Percentiles rank a stretch among this genome's conserved stretches.
These are phyloP conservation scores for Neonectria neomacrospora DNA, from an alignment of 2,329 filamentous ascomycete species.

Conservation along the genomic window DNA sequence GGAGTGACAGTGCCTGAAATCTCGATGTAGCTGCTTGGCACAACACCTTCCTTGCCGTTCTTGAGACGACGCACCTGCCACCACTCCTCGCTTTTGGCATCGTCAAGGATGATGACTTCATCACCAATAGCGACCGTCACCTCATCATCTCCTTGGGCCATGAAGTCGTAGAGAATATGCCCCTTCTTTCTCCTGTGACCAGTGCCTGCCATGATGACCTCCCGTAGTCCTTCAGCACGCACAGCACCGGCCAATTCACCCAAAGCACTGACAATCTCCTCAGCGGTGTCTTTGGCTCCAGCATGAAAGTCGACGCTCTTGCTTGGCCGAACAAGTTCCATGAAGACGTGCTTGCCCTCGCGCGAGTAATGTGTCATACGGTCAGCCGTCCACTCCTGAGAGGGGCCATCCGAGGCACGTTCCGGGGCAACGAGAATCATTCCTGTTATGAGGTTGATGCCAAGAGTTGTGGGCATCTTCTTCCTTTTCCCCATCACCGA, in stretches of 20 bases:
- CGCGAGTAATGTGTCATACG: constrained; percentile 98
- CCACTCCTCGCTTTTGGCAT: constrained; percentile 95
- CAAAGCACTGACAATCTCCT: constrained; percentile 88
- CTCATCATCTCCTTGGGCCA: constrained; percentile 95
- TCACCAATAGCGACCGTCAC: constrained; percentile 91
- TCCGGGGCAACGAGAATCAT: constrained; percentile 92
- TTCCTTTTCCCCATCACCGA: constrained; percentile 97
- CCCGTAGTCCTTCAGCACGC: constrained; percentile 82
- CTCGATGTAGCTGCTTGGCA: constrained; percentile 96
- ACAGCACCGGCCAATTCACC: constrained; percentile 90
- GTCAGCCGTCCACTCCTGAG: constrained; percentile 93
- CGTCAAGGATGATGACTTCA: constrained; percentile 90
- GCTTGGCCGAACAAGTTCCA: constrained; percentile 90
- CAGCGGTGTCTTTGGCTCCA: constrained; percentile 94
- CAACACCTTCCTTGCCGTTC: constrained; percentile 94
- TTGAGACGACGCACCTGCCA: constrained; percentile 93
- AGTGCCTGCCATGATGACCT: constrained; percentile 84
- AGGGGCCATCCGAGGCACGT: constrained; percentile 81
- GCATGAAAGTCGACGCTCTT: constrained; percentile 98
- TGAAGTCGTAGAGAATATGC: constrained; percentile 91
- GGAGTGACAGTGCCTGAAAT: constrained; percentile 75
- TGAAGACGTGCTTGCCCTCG: constrained; percentile 96
- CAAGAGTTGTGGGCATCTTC: constrained; percentile 97
- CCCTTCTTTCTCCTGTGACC: constrained; percentile 90
- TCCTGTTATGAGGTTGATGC: constrained; percentile 90